Percentiles rank a stretch among this genome's conserved stretches.
phyloP scores from a whole-genome alignment of 2,329 filamentous ascomycete genomes.

The Dactylellina leptospora region DNA sequence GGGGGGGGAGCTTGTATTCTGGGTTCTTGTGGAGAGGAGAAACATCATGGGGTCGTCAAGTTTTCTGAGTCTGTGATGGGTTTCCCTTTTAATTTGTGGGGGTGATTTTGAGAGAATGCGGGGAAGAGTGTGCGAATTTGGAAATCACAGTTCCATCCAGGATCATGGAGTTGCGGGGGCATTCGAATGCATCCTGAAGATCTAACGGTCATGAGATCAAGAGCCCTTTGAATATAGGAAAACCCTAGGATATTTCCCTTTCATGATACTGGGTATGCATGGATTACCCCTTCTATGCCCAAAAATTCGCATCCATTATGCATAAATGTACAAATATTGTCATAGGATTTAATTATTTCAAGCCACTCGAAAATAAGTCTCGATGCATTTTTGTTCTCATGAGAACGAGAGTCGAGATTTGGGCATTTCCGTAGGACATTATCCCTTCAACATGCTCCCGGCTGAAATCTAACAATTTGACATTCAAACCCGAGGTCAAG shows the following conservation, averaged over 20 bases:
- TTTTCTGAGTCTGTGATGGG: slow-evolving; percentile 1
- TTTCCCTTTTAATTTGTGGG: slow-evolving; percentile 26
- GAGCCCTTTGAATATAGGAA: background rate
- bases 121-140: slow-evolving; percentile 18
- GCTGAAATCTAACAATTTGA: slow-evolving; percentile 32
- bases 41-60: slow-evolving; percentile 18
- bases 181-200: slow-evolving; percentile 6
- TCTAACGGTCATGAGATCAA: slow-evolving; percentile 26
- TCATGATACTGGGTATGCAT: no score
- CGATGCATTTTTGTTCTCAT: no score
- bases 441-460: no score
- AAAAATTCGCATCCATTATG: no score
- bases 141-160: no score
- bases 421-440: slow-evolving; percentile 20
- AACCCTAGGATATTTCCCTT: background rate
- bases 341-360: background rate
- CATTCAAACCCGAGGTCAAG: slow-evolving; percentile 38
- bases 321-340: no score
- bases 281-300: no score
- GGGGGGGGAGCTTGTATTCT: background rate
- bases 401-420: background rate
- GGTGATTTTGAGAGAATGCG: slow-evolving; percentile 33
- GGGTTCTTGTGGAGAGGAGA: slow-evolving; percentile 30
- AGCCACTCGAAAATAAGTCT: no score
- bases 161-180: background rate